Evolutionary conservation across 257 asterid genomes (phyloP).

Genomic region (Nicotiana knightiana): DNA sequence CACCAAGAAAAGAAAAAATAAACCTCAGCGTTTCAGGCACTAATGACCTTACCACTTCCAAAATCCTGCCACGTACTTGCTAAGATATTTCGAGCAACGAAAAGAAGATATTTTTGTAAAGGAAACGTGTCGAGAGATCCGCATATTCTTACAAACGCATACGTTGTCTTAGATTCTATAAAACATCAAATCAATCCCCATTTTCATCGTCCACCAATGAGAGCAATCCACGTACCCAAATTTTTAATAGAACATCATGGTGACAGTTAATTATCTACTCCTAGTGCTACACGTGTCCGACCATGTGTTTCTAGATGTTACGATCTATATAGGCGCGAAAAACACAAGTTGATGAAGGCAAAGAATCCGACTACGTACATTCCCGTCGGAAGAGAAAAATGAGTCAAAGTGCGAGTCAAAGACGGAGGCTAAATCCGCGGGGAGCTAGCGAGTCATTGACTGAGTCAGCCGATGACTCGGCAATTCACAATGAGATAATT

Average conservation of each 20-base stretch:
- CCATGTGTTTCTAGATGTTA: background rate
- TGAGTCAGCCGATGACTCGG: conserved; percentile 21
- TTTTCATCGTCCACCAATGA: background rate
- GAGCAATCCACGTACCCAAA: background rate
- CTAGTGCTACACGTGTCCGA: background rate
- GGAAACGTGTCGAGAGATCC: conserved; percentile 7
- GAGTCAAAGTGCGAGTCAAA: conserved; percentile 18
- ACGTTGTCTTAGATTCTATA: background rate
- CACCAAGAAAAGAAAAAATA: background rate
- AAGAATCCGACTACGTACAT: background rate
- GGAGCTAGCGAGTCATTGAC: conserved; percentile 14
- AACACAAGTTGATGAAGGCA: background rate
- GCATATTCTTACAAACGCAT: background rate
- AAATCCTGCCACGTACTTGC: conserved; percentile 15
- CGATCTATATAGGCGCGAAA: background rate
- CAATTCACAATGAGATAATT: conserved; percentile 51
- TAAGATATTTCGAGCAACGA: conserved; percentile 11
- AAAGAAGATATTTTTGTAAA: background rate
- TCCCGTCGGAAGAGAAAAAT: background rate
- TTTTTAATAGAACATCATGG: background rate
- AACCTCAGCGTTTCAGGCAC: background rate
- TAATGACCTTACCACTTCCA: background rate
- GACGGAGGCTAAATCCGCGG: conserved; percentile 10
- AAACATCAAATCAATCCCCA: conserved; percentile 2
- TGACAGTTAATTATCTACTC: background rate